phyloP scores from a whole-genome alignment of 2,329 filamentous ascomycete genomes.

The Nemania sp. region DNA sequence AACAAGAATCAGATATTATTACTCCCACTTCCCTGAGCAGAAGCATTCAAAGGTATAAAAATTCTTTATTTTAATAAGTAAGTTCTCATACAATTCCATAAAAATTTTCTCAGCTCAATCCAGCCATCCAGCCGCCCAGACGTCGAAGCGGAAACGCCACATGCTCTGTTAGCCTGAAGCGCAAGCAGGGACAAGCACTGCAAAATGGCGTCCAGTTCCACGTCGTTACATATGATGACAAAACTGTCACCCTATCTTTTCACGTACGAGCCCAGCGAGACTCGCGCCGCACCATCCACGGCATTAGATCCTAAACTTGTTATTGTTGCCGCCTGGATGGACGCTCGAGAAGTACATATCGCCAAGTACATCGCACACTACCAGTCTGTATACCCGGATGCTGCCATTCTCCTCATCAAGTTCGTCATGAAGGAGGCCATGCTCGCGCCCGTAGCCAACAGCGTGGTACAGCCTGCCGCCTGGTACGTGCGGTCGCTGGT shows the following conservation, averaged over 20 bases:
- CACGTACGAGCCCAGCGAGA: slow-evolving; percentile 33
- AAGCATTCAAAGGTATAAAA: too few species aligned
- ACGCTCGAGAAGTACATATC: slow-evolving; percentile 53
- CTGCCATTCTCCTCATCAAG: slow-evolving; percentile 52
- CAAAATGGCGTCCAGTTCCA: slow-evolving; percentile 19
- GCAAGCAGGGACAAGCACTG: not conserved
- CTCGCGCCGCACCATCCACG: slow-evolving; percentile 7
- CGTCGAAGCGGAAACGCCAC: not conserved
- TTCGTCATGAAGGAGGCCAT: slow-evolving; percentile 45
- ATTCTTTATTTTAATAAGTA: too few species aligned
- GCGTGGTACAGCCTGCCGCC: slow-evolving; percentile 45
- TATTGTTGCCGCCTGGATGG: slow-evolving; percentile 55
- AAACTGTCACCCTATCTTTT: slow-evolving; percentile 36
- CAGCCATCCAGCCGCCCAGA: too few species aligned
- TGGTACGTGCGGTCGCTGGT: slow-evolving; percentile 43
- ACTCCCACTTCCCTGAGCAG: too few species aligned
- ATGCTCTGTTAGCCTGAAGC: not conserved
- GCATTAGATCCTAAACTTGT: slow-evolving; percentile 48
- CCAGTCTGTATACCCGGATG: slow-evolving; percentile 48
- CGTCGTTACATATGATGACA: slow-evolving; percentile 34
- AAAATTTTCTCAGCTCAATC: too few species aligned
- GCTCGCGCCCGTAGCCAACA: slow-evolving; percentile 38
- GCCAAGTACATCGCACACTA: slow-evolving; percentile 55
- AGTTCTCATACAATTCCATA: too few species aligned
- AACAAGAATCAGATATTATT: too few species aligned